Percentiles rank a stretch among this genome's conserved stretches.
phyloP scores from a whole-genome alignment of 228 moss, liverwort and hornwort genomes.

The Sphagnum magellanicum region DNA sequence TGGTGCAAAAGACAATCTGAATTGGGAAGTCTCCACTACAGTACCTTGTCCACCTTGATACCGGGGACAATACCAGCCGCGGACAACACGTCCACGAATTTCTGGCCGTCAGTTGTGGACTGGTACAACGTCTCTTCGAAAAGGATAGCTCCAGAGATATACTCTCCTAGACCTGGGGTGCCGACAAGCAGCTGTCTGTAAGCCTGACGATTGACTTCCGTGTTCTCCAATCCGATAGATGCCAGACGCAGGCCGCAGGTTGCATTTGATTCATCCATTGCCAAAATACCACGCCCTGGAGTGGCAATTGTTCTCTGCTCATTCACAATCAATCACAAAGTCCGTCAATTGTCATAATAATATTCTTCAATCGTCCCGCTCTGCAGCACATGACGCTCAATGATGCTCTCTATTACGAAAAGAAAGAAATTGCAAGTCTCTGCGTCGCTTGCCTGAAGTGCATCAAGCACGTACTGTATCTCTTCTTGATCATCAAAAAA shows the following conservation, averaged over 20 bases:
- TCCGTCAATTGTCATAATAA: not conserved
- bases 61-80: constrained; percentile 42
- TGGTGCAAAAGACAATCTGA: not conserved
- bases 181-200: constrained; percentile 52
- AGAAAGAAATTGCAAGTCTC: too few species aligned
- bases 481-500: too few species aligned
- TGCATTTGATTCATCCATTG: constrained; percentile 65
- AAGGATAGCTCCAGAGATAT: constrained; percentile 58
- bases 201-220: constrained; percentile 53
- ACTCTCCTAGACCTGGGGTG: constrained; percentile 54
- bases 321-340: not conserved
- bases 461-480: too few species aligned
- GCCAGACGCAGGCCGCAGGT: constrained; percentile 56
- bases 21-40: not conserved
- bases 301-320: constrained; percentile 40
- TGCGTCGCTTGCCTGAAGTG: too few species aligned
- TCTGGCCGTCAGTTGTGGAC: constrained; percentile 52
- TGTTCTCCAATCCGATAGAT: constrained; percentile 61
- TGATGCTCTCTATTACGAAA: too few species aligned
- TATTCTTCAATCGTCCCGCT: too few species aligned
- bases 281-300: constrained; percentile 55
- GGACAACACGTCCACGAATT: constrained; percentile 41
- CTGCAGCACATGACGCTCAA: too few species aligned
- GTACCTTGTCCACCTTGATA: constrained; percentile 74
- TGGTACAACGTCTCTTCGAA: constrained; percentile 75